A percentile compares a stretch with the other conserved stretches of the same genome.
These are phyloP conservation scores for Amaranthus hypochondriacus DNA, from an alignment of 148 eudicot genomes.

Conservation along the genomic window DNA sequence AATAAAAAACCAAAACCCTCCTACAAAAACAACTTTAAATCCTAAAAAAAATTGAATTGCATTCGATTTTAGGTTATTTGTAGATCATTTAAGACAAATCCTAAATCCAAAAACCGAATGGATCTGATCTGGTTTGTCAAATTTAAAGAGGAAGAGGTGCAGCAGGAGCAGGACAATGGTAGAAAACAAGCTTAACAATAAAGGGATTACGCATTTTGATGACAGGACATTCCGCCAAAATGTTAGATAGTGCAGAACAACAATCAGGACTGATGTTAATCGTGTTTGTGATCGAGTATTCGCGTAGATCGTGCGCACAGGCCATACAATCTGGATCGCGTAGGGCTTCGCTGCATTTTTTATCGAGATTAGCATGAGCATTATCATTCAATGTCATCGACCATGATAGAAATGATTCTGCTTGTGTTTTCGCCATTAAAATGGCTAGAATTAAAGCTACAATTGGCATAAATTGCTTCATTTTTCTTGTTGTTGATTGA, in stretches of 20 bases:
- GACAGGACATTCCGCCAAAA: not conserved
- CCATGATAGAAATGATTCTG: not conserved
- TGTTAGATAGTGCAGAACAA: not conserved
- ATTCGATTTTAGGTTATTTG: too few species aligned
- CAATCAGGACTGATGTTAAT: not conserved
- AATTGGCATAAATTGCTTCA: not conserved
- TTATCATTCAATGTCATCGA: not conserved
- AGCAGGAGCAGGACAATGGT: slow-evolving; percentile 9
- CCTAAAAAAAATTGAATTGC: too few species aligned
- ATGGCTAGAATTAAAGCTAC: slow-evolving; percentile 3
- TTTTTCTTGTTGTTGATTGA: not conserved
- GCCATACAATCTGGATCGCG: not conserved
- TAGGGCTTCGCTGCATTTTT: not conserved
- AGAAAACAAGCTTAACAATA: not conserved
- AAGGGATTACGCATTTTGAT: not conserved
- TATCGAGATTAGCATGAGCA: not conserved
- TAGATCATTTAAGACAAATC: too few species aligned
- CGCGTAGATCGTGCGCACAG: not conserved
- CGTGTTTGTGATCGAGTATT: not conserved
- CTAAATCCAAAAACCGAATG: too few species aligned
- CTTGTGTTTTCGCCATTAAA: not conserved
- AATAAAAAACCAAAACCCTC: too few species aligned
- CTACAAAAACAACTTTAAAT: too few species aligned
- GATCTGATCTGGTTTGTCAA: too few species aligned
- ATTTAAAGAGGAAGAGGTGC: not conserved